A percentile compares a stretch with the other conserved stretches of the same genome.
Evolutionary conservation across 306 rosid genomes (phyloP).

Genomic region (Vigna hirtella): DNA sequence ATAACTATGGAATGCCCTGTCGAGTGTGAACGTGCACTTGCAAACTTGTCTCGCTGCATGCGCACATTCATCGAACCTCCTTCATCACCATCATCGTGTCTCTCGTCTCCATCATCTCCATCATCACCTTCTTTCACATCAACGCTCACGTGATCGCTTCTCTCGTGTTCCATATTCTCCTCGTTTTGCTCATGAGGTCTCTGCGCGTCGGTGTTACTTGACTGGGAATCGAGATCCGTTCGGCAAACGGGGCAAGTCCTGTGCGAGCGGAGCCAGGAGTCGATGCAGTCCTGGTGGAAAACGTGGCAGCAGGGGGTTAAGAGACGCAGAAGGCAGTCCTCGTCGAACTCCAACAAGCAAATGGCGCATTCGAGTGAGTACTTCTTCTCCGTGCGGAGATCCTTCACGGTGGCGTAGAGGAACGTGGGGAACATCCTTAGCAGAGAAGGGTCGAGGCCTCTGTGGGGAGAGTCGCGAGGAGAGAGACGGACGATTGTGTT

Average conservation of each 20-base stretch:
- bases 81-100: neutral
- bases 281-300: conserved; percentile 77
- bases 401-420: conserved; percentile 62
- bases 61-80: neutral
- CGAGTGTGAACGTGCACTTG: conserved; percentile 60
- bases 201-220: neutral
- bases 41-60: conserved; percentile 26
- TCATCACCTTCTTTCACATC: conserved; percentile 50
- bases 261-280: conserved; percentile 67
- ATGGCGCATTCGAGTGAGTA: conserved; percentile 70
- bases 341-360: conserved; percentile 72
- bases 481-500: conserved; percentile 21
- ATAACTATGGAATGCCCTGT: conserved; percentile 73
- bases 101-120: neutral
- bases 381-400: conserved; percentile 48
- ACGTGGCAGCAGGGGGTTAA: conserved; percentile 64
- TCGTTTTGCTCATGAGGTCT: conserved; percentile 16
- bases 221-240: conserved; percentile 51
- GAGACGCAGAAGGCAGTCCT: conserved; percentile 57
- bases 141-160: conserved; percentile 35
- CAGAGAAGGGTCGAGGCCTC: conserved; percentile 59
- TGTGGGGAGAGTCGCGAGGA: neutral
- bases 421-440: conserved; percentile 63
- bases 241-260: conserved; percentile 86
- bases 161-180: neutral